Percentiles rank a stretch among this genome's conserved stretches.
Conservation (phyloP, 768 basidiomycete genomes). For the Mycena kentingensis region DNA sequence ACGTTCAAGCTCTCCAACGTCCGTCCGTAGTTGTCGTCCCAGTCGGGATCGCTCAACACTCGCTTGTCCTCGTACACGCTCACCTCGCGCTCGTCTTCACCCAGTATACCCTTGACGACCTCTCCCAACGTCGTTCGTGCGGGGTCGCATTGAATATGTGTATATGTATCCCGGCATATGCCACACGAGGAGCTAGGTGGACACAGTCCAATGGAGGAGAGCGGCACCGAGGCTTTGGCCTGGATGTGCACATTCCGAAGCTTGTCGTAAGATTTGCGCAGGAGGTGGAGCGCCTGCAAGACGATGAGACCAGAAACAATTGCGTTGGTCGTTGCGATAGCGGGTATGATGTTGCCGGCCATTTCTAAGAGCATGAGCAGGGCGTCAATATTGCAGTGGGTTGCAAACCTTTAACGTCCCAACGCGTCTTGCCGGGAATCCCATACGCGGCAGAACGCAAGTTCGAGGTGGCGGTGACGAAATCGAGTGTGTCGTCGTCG, state of each 20-base stretch:
- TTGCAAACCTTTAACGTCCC: constrained; percentile 89
- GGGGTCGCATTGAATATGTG: constrained; percentile 72
- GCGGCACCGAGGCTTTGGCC: constrained; percentile 75
- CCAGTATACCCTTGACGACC: constrained; percentile 68
- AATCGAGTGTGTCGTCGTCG: constrained; percentile 95
- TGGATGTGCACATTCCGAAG: constrained; percentile 79
- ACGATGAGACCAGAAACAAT: constrained; percentile 95
- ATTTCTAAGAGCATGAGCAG: constrained; percentile 63
- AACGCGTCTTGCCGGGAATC: constrained; percentile 86
- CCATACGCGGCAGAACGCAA: constrained; percentile 88
- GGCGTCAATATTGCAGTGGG: background rate
- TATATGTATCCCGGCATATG: constrained; percentile 85
- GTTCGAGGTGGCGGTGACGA: constrained; percentile 94
- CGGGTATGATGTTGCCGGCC: constrained; percentile 99
- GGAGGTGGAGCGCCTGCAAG: constrained; percentile 83
- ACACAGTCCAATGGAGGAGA: constrained; percentile 67
- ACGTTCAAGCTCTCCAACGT: constrained; percentile 83
- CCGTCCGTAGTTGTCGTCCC: constrained; percentile 82
- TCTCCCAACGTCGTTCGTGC: constrained; percentile 68
- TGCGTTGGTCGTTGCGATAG: constrained; percentile 98
- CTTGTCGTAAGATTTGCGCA: constrained; percentile 61
- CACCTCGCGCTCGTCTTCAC: constrained; percentile 61
- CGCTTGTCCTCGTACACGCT: constrained; percentile 87
- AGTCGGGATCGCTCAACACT: constrained; percentile 89
- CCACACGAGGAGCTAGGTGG: constrained; percentile 79